Conservation (phyloP, 2,329 filamentous ascomycete species). For the Venturiaceae sp. region DNA sequence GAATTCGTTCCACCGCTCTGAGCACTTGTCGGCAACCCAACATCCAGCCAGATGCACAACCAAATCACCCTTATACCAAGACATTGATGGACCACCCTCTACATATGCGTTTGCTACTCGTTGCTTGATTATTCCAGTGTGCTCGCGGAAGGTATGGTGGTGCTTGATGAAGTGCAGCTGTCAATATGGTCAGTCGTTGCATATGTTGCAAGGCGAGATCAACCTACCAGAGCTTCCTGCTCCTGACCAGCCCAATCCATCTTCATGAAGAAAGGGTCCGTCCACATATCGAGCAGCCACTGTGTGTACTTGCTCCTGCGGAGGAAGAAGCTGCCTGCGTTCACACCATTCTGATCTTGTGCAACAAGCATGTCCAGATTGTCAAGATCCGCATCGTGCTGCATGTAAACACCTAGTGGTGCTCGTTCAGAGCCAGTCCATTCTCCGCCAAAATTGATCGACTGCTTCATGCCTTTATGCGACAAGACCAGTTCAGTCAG, state of each 20-base stretch:
- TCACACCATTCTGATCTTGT: constrained; percentile 30
- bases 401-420: constrained; percentile 14
- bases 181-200: neutral
- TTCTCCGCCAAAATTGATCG: constrained; percentile 18
- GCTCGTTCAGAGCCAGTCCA: constrained; percentile 19
- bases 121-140: constrained; percentile 26
- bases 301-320: constrained; percentile 26
- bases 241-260: constrained; percentile 23
- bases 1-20: constrained; percentile 24
- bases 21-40: constrained; percentile 26
- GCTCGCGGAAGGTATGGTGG: constrained; percentile 26
- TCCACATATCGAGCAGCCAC: constrained; percentile 28
- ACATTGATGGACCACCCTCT: constrained; percentile 24
- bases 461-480: constrained; percentile 18
- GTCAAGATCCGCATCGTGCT: constrained; percentile 13
- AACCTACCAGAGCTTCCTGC: constrained; percentile 21
- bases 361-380: constrained; percentile 29
- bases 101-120: constrained; percentile 28
- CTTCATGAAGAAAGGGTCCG: constrained; percentile 26
- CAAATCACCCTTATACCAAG: constrained; percentile 28
- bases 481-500: constrained; percentile 22
- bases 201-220: neutral
- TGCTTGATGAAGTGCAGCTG: constrained; percentile 21
- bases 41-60: constrained; percentile 30
- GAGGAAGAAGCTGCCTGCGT: constrained; percentile 30